phyloP scores from a whole-genome alignment of 371 early-diverging fungal species.

The Zancudomyces culisetae region DNA sequence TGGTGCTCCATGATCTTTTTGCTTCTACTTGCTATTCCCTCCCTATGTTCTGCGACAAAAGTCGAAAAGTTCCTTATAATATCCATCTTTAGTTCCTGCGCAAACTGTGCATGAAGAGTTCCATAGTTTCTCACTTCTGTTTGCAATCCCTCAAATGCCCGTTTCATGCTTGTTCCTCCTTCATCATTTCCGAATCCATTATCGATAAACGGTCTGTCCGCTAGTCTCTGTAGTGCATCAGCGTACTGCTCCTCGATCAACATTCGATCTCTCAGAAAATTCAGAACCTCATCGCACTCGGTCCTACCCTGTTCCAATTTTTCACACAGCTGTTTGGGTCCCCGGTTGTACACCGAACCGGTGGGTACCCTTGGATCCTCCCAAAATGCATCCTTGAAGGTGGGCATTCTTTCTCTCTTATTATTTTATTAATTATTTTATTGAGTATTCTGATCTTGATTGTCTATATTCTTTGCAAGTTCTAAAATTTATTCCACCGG shows the following conservation, averaged over 20 bases:
- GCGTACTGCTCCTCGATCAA: conserved; percentile 43
- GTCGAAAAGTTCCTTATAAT: conserved; percentile 39
- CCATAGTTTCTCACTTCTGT: conserved; percentile 33
- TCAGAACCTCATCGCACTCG: conserved; percentile 50
- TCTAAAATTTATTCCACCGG: no score
- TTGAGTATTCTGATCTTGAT: no score
- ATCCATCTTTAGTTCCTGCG: conserved; percentile 29
- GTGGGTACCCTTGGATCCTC: conserved; percentile 19
- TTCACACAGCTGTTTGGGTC: conserved; percentile 38
- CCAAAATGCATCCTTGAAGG: conserved; percentile 25
- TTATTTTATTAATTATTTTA: no score
- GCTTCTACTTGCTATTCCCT: conserved; percentile 23
- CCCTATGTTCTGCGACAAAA: conserved; percentile 34
- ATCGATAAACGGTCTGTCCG: conserved; percentile 19
- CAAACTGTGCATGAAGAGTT: conserved; percentile 34
- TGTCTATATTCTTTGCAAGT: no score
- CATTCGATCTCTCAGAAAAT: conserved; percentile 42
- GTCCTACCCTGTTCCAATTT: conserved; percentile 45
- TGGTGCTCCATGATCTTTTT: conserved; percentile 17
- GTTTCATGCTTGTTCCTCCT: conserved; percentile 45
- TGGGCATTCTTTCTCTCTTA: conserved; percentile 11
- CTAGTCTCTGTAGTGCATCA: conserved; percentile 31
- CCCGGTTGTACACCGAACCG: conserved; percentile 26
- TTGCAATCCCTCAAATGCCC: conserved; percentile 39
- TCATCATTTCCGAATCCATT: conserved; percentile 51